These are phyloP conservation scores for Phytophthora pinifolia DNA, from an alignment of 352 stramenopile genomes.

Conservation along the genomic window DNA sequence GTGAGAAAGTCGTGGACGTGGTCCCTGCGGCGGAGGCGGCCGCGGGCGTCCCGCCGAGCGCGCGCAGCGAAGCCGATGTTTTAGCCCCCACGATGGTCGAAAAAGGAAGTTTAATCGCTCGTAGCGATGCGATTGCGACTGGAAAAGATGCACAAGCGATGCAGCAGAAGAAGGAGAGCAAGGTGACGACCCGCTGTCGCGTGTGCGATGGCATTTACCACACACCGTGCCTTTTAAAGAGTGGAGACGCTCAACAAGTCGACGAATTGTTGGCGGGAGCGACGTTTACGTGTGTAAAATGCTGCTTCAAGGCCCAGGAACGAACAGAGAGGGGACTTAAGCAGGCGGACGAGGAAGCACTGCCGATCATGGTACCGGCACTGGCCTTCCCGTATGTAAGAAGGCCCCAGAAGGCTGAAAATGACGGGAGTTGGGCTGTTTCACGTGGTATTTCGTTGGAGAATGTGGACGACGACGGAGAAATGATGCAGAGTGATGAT, in stretches of 20 bases:
- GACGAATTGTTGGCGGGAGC: not conserved
- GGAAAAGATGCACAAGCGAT: not conserved
- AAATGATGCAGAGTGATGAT: conserved; percentile 10
- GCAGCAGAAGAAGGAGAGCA: not conserved
- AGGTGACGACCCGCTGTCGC: conserved; percentile 27
- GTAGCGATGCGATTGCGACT: conserved; percentile 1
- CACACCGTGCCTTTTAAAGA: conserved; percentile 29
- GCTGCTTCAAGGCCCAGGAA: conserved; percentile 8
- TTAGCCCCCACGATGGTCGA: not conserved
- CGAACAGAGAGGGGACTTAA: not conserved
- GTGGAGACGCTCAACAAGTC: not conserved
- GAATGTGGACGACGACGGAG: conserved; percentile 1
- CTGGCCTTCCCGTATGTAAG: conserved; percentile 32
- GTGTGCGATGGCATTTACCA: conserved; percentile 52
- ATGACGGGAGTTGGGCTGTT: conserved; percentile 1
- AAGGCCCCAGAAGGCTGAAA: conserved; percentile 3
- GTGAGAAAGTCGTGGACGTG: conserved; percentile 27
- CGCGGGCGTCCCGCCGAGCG: conserved; percentile 6
- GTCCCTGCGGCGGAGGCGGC: conserved; percentile 9
- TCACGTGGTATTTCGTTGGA: not conserved
- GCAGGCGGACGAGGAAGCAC: not conserved
- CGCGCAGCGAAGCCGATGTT: conserved; percentile 6
- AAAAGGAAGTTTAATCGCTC: conserved; percentile 6
- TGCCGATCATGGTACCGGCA: conserved; percentile 27
- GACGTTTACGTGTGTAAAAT: conserved; percentile 31